Conservation (phyloP, 192 early-diverging fungal species). For the Diversispora epigaea region DNA sequence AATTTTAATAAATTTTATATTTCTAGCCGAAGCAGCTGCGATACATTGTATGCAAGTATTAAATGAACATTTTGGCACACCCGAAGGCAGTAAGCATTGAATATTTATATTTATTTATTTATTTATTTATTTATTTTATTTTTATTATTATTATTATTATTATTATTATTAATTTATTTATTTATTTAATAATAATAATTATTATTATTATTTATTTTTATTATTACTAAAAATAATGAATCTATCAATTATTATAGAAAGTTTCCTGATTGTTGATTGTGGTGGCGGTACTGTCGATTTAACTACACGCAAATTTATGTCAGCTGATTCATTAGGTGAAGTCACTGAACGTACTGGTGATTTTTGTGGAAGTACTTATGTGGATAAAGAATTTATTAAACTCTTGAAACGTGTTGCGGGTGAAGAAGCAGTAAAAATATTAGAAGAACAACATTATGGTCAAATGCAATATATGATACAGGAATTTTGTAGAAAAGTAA, state of each 20-base stretch:
- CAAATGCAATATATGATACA: constrained; percentile 18
- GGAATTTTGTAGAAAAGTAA: neutral
- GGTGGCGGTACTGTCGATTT: constrained; percentile 61
- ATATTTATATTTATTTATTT: neutral
- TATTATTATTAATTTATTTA: neutral
- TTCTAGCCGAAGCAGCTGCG: neutral
- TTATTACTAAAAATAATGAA: too few species aligned
- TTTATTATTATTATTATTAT: too few species aligned
- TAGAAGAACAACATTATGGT: constrained; percentile 35
- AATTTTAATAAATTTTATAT: neutral
- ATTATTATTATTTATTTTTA: too few species aligned
- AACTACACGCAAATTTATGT: constrained; percentile 31
- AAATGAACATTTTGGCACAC: neutral
- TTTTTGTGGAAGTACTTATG: constrained; percentile 43
- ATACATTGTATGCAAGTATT: constrained; percentile 3
- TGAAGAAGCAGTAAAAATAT: constrained; percentile 35
- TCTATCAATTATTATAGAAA: constrained; percentile 31
- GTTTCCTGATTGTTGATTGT: constrained; percentile 61
- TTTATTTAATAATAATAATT: neutral
- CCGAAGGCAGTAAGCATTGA: neutral
- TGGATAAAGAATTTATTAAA: constrained; percentile 47
- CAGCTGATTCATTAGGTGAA: constrained; percentile 37
- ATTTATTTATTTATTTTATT: neutral
- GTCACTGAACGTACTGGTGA: constrained; percentile 44
- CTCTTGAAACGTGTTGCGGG: constrained; percentile 45